A percentile compares a stretch with the other conserved stretches of the same genome.
Evolutionary conservation across 192 early-diverging fungal species (phyloP).

Genomic region (Coemansia sp.): DNA sequence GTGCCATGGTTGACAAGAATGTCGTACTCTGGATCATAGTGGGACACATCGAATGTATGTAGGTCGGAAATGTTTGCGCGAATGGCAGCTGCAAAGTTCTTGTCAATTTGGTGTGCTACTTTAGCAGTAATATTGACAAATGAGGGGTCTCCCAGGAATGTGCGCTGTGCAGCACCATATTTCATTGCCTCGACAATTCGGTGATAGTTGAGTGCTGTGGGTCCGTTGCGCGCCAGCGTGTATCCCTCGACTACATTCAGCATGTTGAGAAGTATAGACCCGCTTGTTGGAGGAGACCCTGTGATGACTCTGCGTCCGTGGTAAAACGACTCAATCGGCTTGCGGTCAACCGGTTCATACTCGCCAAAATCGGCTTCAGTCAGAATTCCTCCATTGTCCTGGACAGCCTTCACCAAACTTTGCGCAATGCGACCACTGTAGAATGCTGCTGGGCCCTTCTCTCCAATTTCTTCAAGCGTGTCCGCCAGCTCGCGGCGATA

Average conservation of each 20-base stretch:
- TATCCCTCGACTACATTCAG: slow-evolving; percentile 89
- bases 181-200: slow-evolving; percentile 88
- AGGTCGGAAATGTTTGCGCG: slow-evolving; percentile 75
- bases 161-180: slow-evolving; percentile 81
- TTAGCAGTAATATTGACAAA: slow-evolving; percentile 54
- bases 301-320: slow-evolving; percentile 77
- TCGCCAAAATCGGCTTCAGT: slow-evolving; percentile 69
- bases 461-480: slow-evolving; percentile 66
- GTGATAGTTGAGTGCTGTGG: slow-evolving; percentile 70
- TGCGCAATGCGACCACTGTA: slow-evolving; percentile 67
- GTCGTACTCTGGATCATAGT: slow-evolving; percentile 84
- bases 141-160: slow-evolving; percentile 79
- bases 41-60: slow-evolving; percentile 63
- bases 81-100: slow-evolving; percentile 65
- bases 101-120: slow-evolving; percentile 65
- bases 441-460: slow-evolving; percentile 62
- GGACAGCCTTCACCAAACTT: slow-evolving; percentile 65
- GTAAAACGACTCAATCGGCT: slow-evolving; percentile 69
- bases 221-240: slow-evolving; percentile 61
- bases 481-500: slow-evolving; percentile 60
- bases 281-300: slow-evolving; percentile 76
- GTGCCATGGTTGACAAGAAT: slow-evolving; percentile 84
- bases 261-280: slow-evolving; percentile 77
- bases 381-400: slow-evolving; percentile 72
- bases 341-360: slow-evolving; percentile 65